Conservation (phyloP, 2,329 filamentous ascomycete genomes). For the Paraphoma chrysanthemicola region DNA sequence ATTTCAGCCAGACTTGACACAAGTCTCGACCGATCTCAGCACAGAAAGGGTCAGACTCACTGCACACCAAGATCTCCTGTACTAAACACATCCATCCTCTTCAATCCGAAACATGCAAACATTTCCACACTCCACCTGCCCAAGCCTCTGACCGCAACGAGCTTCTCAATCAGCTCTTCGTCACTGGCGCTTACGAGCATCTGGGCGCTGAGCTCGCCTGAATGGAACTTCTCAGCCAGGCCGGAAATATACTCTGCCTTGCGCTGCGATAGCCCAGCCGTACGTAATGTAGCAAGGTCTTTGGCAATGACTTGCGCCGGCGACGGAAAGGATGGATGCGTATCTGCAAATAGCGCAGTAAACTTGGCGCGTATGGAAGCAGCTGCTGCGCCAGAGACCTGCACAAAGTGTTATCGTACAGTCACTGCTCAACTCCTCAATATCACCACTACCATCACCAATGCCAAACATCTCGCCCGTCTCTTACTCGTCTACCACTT, state of each 20-base stretch:
- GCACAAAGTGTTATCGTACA: background rate
- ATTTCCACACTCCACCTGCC: conserved; percentile 87
- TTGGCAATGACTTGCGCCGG: conserved; percentile 74
- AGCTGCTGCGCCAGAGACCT: conserved; percentile 88
- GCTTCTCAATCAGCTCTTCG: conserved; percentile 80
- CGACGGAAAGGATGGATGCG: conserved; percentile 67
- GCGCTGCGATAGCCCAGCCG: conserved; percentile 87
- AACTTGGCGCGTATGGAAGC: conserved; percentile 81
- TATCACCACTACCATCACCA: background rate
- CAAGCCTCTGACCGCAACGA: conserved; percentile 85
- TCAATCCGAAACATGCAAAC: conserved; percentile 96
- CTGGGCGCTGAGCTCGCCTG: conserved; percentile 75
- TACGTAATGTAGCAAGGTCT: conserved; percentile 71
- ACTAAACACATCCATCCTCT: conserved; percentile 91
- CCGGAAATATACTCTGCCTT: conserved; percentile 96
- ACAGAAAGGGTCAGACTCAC: conserved; percentile 50
- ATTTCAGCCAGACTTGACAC: background rate
- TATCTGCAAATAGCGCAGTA: conserved; percentile 60
- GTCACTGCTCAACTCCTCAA: background rate
- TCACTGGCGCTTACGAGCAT: conserved; percentile 82
- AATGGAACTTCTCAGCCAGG: conserved; percentile 79
- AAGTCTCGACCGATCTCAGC: background rate
- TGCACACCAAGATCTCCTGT: conserved; percentile 93
- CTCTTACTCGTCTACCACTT: background rate
- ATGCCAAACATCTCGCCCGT: background rate